Percentiles rank a stretch among this genome's conserved stretches.
These are phyloP conservation scores for Thalassiosira hispida DNA, from an alignment of 352 stramenopile genomes.

Conservation along the genomic window DNA sequence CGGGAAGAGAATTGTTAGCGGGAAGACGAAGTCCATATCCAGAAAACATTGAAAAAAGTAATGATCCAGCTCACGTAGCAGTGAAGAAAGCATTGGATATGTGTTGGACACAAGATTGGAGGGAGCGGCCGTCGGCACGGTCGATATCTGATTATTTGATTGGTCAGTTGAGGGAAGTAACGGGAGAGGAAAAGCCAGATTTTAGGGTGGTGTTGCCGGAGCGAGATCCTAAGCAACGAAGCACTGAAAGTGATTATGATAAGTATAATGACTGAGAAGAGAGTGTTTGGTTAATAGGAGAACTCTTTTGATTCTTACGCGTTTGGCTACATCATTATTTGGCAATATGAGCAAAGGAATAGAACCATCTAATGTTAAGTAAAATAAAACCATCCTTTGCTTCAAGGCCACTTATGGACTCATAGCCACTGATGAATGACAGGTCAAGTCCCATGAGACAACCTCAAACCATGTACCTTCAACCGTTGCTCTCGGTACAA, in stretches of 20 bases:
- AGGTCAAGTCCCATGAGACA: neutral
- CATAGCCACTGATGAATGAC: too few species aligned
- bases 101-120: slow-evolving; percentile 55
- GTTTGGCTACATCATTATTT: too few species aligned
- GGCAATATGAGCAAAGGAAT: neutral
- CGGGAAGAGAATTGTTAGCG: slow-evolving; percentile 11
- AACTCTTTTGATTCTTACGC: too few species aligned
- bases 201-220: slow-evolving; percentile 48
- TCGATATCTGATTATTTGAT: slow-evolving; percentile 53
- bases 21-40: slow-evolving; percentile 40
- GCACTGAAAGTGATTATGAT: slow-evolving; percentile 13
- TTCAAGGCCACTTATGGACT: neutral
- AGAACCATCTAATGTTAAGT: neutral
- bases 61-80: slow-evolving; percentile 43
- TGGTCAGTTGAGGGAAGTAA: slow-evolving; percentile 35
- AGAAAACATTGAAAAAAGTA: slow-evolving; percentile 36
- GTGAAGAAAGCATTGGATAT: slow-evolving; percentile 56
- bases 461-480: neutral
- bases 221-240: slow-evolving; percentile 16
- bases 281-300: too few species aligned
- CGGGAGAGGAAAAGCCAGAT: slow-evolving; percentile 44
- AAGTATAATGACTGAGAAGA: too few species aligned
- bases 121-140: slow-evolving; percentile 35
- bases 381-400: neutral
- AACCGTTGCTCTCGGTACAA: neutral